These are phyloP conservation scores for Botrytis galanthina DNA, from an alignment of 2,329 filamentous ascomycete genomes.

Conservation along the genomic window DNA sequence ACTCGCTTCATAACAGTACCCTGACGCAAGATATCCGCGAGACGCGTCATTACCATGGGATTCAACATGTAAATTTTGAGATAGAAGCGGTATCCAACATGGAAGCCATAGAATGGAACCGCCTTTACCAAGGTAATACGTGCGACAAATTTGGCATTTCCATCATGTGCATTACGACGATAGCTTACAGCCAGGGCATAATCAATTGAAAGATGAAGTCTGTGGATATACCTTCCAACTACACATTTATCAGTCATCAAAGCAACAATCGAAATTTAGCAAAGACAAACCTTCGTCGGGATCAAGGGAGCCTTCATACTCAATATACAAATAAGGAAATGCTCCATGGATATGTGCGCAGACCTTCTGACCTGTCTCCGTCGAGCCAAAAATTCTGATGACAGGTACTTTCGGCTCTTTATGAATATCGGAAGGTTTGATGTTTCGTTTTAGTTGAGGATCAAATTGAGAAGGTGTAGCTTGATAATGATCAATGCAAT, in stretches of 20 bases:
- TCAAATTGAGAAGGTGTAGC: constrained; percentile 75
- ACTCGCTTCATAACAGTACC: constrained; percentile 79
- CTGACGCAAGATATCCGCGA: constrained; percentile 83
- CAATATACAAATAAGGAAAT: constrained; percentile 92
- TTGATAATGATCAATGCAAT: constrained; percentile 96
- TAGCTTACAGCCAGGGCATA: constrained; percentile 86
- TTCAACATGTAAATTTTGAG: constrained; percentile 95
- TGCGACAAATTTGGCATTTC: constrained; percentile 73
- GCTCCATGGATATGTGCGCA: constrained; percentile 95
- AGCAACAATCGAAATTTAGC: neutral
- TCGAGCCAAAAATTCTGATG: constrained; percentile 86
- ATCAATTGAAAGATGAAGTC: constrained; percentile 83
- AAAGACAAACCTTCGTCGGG: constrained; percentile 61
- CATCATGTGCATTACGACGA: constrained; percentile 69
- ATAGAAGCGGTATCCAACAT: constrained; percentile 87
- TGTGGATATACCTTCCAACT: constrained; percentile 75
- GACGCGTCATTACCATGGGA: constrained; percentile 78
- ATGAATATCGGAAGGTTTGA: constrained; percentile 55
- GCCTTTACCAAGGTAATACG: constrained; percentile 91
- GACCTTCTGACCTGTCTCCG: constrained; percentile 91
- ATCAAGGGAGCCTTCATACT: constrained; percentile 70
- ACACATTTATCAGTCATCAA: constrained; percentile 25
- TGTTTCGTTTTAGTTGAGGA: constrained; percentile 68
- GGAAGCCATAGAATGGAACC: constrained; percentile 91
- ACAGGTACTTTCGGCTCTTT: constrained; percentile 76